Conservation (phyloP, 108 stramenopile species). For the Asterionellopsis glacialis region DNA sequence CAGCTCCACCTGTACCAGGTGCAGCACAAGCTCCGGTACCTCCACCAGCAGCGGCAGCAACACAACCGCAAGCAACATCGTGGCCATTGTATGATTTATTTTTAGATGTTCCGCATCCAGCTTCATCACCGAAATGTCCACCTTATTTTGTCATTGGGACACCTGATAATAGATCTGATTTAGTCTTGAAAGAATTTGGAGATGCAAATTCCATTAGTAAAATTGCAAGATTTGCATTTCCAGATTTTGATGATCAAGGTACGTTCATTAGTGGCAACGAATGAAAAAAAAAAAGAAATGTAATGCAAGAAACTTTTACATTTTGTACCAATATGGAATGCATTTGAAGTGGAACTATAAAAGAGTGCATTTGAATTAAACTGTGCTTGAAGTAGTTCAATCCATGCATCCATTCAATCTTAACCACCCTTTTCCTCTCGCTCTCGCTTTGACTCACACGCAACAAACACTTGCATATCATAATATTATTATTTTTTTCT, state of each 20-base stretch:
- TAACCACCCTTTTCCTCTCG: too few species aligned
- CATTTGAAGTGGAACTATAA: too few species aligned
- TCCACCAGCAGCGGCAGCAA: too few species aligned
- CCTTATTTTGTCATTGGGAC: slow-evolving; percentile 16
- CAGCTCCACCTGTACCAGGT: background rate
- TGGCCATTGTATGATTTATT: slow-evolving; percentile 65
- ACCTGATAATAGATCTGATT: slow-evolving; percentile 21
- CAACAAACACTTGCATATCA: background rate
- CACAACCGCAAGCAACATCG: too few species aligned
- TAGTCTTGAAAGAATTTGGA: slow-evolving; percentile 31
- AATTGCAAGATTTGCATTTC: slow-evolving; percentile 67
- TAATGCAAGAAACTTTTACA: too few species aligned
- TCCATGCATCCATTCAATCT: background rate
- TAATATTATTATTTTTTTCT: background rate
- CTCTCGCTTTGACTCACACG: too few species aligned
- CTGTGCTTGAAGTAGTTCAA: slow-evolving; percentile 2
- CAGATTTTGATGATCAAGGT: slow-evolving; percentile 60
- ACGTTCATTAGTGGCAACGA: too few species aligned
- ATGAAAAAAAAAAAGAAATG: too few species aligned
- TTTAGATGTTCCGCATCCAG: slow-evolving; percentile 79
- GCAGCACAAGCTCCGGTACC: background rate
- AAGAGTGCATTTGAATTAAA: too few species aligned
- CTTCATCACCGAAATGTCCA: slow-evolving; percentile 19
- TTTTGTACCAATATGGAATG: too few species aligned
- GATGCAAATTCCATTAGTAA: slow-evolving; percentile 33